A percentile compares a stretch with the other conserved stretches of the same genome.
Conservation (phyloP, 495 filamentous ascomycete species). For the Corynascus novoguineensis region DNA sequence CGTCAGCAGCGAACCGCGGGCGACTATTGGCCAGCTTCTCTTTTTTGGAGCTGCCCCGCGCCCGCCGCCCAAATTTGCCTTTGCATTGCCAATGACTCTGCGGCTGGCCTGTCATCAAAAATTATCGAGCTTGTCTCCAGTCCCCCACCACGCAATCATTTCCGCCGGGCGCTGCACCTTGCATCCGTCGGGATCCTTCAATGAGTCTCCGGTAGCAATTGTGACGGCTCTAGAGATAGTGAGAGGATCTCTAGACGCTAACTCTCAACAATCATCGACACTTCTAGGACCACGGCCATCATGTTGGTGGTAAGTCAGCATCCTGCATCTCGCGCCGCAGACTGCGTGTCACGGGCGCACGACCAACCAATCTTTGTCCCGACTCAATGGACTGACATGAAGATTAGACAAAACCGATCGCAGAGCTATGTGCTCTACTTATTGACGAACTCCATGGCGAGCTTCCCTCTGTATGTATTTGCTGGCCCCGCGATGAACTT, state of each 20-base stretch:
- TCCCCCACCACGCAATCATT: conserved; percentile 29
- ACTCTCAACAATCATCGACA: conserved; percentile 10
- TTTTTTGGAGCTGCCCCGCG: conserved; percentile 21
- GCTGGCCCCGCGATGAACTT: not conserved
- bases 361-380: not conserved
- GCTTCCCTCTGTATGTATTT: conserved; percentile 71
- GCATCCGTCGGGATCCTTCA: conserved; percentile 25
- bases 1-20: conserved; percentile 18
- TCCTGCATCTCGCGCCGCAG: conserved; percentile 2
- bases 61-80: conserved; percentile 15
- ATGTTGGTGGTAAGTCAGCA: conserved; percentile 42
- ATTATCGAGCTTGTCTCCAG: conserved; percentile 14
- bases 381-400: conserved; percentile 4
- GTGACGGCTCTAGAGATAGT: conserved; percentile 66
- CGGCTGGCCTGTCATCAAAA: conserved; percentile 22
- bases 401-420: conserved; percentile 50
- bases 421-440: conserved; percentile 84
- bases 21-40: conserved; percentile 17
- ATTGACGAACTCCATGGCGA: conserved; percentile 84
- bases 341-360: not conserved
- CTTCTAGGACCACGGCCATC: conserved; percentile 9
- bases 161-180: conserved; percentile 17
- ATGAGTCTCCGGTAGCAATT: conserved; percentile 61
- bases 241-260: conserved; percentile 63
- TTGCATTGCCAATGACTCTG: not conserved